Percentiles rank a stretch among this genome's conserved stretches.
Conservation (phyloP, 306 rosid genomes). For the Mucuna pruriens region DNA sequence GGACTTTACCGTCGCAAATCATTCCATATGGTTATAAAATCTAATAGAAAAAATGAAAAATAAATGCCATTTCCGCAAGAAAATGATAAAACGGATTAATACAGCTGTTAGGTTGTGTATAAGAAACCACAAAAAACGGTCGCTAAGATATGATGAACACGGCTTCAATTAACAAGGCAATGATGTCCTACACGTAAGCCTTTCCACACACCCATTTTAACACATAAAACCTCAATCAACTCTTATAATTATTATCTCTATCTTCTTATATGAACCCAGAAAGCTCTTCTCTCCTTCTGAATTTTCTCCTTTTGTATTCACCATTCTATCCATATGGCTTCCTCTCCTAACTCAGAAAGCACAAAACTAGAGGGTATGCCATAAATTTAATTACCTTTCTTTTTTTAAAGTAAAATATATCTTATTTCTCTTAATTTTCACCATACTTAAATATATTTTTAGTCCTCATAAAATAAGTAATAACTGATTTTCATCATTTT, state of each 20-base stretch:
- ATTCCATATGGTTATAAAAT: too few relatives aligned
- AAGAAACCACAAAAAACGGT: not conserved
- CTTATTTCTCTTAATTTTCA: too few relatives aligned
- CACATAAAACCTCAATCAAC: not conserved
- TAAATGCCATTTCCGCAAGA: too few relatives aligned
- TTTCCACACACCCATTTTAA: not conserved
- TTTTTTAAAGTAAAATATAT: too few relatives aligned
- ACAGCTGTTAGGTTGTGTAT: not conserved
- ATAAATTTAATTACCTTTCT: not conserved
- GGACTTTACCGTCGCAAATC: too few relatives aligned
- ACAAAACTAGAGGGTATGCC: not conserved
- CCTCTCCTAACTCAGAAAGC: not conserved
- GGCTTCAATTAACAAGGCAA: not conserved
- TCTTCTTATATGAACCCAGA: not conserved
- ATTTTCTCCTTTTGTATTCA: not conserved
- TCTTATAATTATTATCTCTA: not conserved
- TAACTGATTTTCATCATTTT: too few relatives aligned
- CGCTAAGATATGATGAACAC: not conserved
- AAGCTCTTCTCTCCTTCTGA: not conserved
- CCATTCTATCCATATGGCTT: constrained; percentile 9
- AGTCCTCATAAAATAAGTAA: too few relatives aligned
- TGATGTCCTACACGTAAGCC: not conserved
- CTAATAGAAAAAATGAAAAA: too few relatives aligned
- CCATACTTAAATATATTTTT: too few relatives aligned
- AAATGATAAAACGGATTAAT: too few relatives aligned